Base-by-base conservation (phyloP, 2,329 filamentous ascomycete species). In the Juglanconis juglandina region DNA sequence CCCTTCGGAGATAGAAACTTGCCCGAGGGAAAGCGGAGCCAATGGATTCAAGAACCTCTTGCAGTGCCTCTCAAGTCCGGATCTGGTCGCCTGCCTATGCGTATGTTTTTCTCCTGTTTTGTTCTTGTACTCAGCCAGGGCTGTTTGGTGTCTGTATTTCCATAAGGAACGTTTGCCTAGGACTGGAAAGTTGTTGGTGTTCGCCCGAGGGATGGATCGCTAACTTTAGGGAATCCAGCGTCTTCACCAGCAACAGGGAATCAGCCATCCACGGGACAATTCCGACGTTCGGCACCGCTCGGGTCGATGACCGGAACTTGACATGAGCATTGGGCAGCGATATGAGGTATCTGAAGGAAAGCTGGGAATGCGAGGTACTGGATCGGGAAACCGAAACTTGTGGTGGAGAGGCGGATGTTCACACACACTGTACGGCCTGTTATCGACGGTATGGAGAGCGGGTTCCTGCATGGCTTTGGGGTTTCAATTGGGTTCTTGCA, bases 51-150 rank as follows among this genome's bases (percentile, higher is more conserved):
- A 48, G 39, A 32, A 58, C 13, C 32, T 17, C 24, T 44, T n/a
- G 14, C 41, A 13, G 39, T 44, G 34, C 24, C 51, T 34, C 24
- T 5, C 34, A 33, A 46, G 14, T 50, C 37, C 37, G 56, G 52
- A 52, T 13, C 34, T 56, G 48, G 57, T 55, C 55, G 50, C 17
- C 37, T 58, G 48, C 50, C 50, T 58, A 56, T 37, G 61, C 58
- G 61, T 63, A 63, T 63, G 61, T 55, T 50, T 37, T 55, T 54
- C 24, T 56, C 33, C 47, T 55, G 14, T 50, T 58, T 51, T 61
- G 52, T 41, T 44, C 42, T 46, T 13, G 34, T 42, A 46, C 33
- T n/a, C 3, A 46, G 10, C 44, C 50, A 17, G 9, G 11, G 46
- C 24, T 17, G 24, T 6, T 33, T 53, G 34, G 46, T 58, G 47